Evolutionary conservation across 2,329 filamentous ascomycete genomes (phyloP).

Genomic region (Nigrospora oryzae): DNA sequence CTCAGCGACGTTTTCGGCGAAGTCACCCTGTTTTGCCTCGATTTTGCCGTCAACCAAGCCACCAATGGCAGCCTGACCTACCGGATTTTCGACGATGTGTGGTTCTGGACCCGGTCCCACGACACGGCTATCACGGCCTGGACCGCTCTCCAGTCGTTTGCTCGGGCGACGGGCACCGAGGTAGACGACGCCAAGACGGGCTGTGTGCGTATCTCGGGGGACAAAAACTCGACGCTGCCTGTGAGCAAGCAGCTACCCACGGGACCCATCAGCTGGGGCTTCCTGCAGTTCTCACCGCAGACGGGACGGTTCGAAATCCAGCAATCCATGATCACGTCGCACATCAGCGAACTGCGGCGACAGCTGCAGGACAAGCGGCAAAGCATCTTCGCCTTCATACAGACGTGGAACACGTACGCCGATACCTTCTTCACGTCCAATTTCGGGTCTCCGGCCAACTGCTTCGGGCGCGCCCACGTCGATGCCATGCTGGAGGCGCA

Average conservation of each 20-base stretch:
- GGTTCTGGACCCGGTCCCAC: conserved; percentile 54
- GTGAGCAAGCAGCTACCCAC: conserved; percentile 29
- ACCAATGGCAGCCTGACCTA: conserved; percentile 47
- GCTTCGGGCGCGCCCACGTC: conserved; percentile 41
- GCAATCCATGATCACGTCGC: conserved; percentile 46
- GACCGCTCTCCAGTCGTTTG: conserved; percentile 47
- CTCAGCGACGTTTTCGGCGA: conserved; percentile 55
- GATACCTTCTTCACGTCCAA: conserved; percentile 43
- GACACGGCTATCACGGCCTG: conserved; percentile 47
- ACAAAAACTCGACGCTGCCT: conserved; percentile 6
- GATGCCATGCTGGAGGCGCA: conserved; percentile 43
- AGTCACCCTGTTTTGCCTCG: conserved; percentile 53
- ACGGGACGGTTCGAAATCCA: conserved; percentile 52
- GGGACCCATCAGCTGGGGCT: conserved; percentile 45
- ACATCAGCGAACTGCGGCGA: conserved; percentile 48
- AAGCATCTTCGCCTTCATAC: conserved; percentile 37
- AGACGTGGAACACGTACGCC: conserved; percentile 44
- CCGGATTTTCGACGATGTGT: conserved; percentile 57
- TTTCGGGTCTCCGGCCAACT: conserved; percentile 42
- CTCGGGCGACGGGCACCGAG: conserved; percentile 43
- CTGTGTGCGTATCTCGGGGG: conserved; percentile 29
- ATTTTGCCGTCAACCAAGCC: conserved; percentile 52
- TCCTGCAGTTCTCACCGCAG: conserved; percentile 43
- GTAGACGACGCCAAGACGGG: conserved; percentile 47
- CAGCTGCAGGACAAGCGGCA: conserved; percentile 46